A percentile compares a stretch with the other conserved stretches of the same genome.
Evolutionary conservation across 2,329 filamentous ascomycete species (phyloP).

Genomic region (Monosporascus sp.): DNA sequence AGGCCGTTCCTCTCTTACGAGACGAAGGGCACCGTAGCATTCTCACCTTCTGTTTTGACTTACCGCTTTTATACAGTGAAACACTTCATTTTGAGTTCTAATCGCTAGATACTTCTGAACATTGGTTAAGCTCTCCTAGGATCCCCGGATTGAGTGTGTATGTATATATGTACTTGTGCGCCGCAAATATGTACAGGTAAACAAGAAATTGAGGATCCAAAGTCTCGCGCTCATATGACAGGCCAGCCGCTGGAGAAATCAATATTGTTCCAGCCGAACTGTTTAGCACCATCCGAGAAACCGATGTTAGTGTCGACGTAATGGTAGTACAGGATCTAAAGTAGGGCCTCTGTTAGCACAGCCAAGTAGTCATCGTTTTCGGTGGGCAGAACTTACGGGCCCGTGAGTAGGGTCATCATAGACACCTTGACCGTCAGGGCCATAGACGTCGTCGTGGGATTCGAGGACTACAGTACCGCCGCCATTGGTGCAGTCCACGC

Average conservation of each 20-base stretch:
- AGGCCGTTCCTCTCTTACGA: no score
- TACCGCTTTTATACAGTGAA: no score
- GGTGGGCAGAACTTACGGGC: neutral
- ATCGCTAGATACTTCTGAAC: no score
- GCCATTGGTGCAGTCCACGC: conserved; percentile 18
- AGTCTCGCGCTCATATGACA: conserved; percentile 15
- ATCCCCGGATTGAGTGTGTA: no score
- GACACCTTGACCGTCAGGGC: conserved; percentile 56
- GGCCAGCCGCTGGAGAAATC: conserved; percentile 46
- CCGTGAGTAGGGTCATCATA: conserved; percentile 27
- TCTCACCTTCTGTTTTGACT: no score
- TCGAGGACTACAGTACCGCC: conserved; percentile 59
- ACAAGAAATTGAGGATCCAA: neutral
- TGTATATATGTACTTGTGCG: neutral
- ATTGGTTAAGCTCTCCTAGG: no score
- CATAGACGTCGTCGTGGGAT: conserved; percentile 56
- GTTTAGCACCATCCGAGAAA: conserved; percentile 36
- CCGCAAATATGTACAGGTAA: neutral
- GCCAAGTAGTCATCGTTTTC: no score
- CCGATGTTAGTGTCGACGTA: conserved; percentile 32
- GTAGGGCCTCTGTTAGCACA: neutral
- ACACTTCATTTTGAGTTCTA: no score
- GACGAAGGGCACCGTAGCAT: no score
- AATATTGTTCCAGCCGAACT: conserved; percentile 47
- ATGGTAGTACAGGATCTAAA: conserved; percentile 41